A percentile compares a stretch with the other conserved stretches of the same genome.
Evolutionary conservation across 2,329 filamentous ascomycete genomes (phyloP).

Genomic region (Didymella segeticola): DNA sequence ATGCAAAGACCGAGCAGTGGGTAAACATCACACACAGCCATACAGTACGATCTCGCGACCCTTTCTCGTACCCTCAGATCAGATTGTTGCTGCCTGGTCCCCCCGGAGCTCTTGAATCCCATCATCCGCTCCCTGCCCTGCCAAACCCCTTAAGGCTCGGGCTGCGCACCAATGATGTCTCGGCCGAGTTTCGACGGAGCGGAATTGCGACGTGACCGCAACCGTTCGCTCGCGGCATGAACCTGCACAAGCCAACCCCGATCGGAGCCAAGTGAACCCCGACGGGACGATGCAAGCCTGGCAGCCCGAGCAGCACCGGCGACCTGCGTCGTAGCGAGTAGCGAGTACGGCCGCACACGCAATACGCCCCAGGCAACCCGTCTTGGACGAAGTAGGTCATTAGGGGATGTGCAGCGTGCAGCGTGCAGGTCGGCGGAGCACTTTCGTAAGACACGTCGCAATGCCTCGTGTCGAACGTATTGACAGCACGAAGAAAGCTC

Average conservation of each 20-base stretch:
- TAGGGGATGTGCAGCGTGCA: constrained; percentile 14
- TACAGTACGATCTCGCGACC: constrained; percentile 2
- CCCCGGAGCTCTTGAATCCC: constrained; percentile 15
- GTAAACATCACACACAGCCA: neutral
- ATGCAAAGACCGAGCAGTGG: constrained; percentile 4
- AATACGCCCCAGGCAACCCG: constrained; percentile 8
- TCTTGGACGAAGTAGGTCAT: constrained; percentile 7
- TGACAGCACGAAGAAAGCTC: constrained; percentile 5
- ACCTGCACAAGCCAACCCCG: constrained; percentile 4
- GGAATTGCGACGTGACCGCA: constrained; percentile 14
- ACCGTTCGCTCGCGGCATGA: constrained; percentile 10
- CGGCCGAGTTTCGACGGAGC: constrained; percentile 34
- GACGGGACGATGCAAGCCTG: constrained; percentile 12
- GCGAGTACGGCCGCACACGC: constrained; percentile 15
- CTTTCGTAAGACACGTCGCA: constrained; percentile 17
- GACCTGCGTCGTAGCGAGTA: constrained; percentile 17
- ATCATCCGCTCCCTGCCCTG: constrained; percentile 19
- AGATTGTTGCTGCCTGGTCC: constrained; percentile 4
- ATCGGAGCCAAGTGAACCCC: constrained; percentile 14
- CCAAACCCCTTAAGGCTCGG: constrained; percentile 1
- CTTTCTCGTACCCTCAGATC: constrained; percentile 5
- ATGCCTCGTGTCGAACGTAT: constrained; percentile 12
- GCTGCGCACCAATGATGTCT: constrained; percentile 6
- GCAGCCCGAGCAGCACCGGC: constrained; percentile 12
- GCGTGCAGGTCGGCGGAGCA: constrained; percentile 15